Evolutionary conservation across 192 early-diverging fungal species (phyloP).

Genomic region (Coemansia sp.): DNA sequence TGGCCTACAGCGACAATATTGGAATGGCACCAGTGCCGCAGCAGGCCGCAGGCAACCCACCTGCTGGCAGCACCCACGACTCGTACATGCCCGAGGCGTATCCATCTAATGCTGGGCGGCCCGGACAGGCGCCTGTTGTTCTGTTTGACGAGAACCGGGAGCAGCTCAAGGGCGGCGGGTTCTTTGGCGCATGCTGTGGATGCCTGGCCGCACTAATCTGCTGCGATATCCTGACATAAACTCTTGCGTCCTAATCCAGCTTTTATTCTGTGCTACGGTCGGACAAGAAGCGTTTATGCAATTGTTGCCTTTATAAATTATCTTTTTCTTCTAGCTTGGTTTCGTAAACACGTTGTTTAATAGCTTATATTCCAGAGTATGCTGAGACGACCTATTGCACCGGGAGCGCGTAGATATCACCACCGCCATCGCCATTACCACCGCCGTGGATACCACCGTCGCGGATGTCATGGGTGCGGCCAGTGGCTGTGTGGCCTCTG

Average conservation of each 20-base stretch:
- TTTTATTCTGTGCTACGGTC: neutral
- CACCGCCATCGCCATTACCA: conserved; percentile 3
- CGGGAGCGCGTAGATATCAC: conserved; percentile 3
- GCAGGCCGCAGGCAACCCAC: neutral
- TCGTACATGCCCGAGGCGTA: neutral
- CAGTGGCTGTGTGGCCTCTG: neutral
- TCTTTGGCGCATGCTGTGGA: neutral
- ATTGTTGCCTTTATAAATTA: neutral
- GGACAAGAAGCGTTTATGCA: neutral
- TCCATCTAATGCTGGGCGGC: neutral
- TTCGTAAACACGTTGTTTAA: neutral
- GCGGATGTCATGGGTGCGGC: neutral
- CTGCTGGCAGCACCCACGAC: neutral
- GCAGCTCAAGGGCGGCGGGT: conserved; percentile 6
- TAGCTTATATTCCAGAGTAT: neutral
- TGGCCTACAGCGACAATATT: neutral
- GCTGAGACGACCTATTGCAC: neutral
- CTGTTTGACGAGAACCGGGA: neutral
- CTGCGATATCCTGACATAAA: conserved; percentile 5
- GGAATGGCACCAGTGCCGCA: neutral
- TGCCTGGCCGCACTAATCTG: neutral
- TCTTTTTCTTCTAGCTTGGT: neutral
- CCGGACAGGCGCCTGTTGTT: neutral
- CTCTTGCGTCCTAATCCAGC: neutral
- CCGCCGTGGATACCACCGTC: neutral